These are phyloP conservation scores for Agapanthus africanus DNA, from an alignment of 106 monocot species.

Conservation along the genomic window DNA sequence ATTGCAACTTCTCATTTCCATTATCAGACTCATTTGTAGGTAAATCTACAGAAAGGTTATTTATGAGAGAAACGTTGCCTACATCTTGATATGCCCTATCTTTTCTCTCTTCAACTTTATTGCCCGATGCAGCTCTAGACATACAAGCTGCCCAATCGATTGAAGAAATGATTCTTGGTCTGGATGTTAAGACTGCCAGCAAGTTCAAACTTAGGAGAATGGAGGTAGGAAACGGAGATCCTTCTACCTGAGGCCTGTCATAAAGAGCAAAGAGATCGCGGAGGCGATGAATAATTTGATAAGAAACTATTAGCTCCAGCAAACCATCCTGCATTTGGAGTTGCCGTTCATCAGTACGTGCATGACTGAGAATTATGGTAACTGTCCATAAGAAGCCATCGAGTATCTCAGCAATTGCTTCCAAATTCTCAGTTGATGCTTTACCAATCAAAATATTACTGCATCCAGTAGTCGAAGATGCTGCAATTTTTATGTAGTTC, in stretches of 20 bases:
- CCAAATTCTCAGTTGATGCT: conserved; percentile 57
- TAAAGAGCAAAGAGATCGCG: conserved; percentile 95
- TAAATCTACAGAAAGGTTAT: not conserved
- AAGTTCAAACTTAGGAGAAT: conserved; percentile 85
- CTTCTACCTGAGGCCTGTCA: conserved; percentile 89
- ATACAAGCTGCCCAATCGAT: conserved; percentile 71
- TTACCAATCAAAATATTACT: conserved; percentile 31
- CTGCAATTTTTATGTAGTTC: conserved; percentile 94
- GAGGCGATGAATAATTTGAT: conserved; percentile 82
- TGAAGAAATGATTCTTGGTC: conserved; percentile 46
- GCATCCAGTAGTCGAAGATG: conserved; percentile 58
- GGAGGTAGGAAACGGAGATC: conserved; percentile 87
- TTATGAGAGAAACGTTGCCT: conserved; percentile 2
- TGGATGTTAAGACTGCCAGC: conserved; percentile 72
- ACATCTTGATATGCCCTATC: not conserved
- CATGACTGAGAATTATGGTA: conserved; percentile 62
- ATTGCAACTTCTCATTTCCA: not conserved
- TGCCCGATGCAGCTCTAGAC: conserved; percentile 16
- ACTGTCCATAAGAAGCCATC: conserved; percentile 83
- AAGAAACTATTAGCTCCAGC: conserved; percentile 79
- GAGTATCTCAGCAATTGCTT: conserved; percentile 62
- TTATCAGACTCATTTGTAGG: not conserved
- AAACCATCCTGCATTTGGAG: conserved; percentile 83
- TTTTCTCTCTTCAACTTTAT: conserved; percentile 17
- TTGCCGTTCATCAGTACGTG: conserved; percentile 50